Percentiles rank a stretch among this genome's conserved stretches.
Conservation (phyloP, 2,329 filamentous ascomycete genomes). For the Neurospora sp. region DNA sequence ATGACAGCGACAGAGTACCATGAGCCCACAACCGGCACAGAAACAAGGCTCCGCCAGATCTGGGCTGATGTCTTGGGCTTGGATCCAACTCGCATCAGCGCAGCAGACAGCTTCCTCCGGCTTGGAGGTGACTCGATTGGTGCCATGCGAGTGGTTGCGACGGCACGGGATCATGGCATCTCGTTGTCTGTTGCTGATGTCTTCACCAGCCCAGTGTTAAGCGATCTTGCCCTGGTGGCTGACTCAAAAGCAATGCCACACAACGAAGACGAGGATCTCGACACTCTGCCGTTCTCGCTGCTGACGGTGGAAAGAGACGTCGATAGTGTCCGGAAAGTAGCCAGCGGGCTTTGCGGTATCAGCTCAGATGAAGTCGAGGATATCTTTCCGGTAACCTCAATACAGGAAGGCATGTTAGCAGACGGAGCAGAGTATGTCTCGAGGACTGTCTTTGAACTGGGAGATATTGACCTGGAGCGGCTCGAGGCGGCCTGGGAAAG, state of each 20-base stretch:
- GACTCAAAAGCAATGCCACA: too few species aligned
- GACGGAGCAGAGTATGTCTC: not conserved
- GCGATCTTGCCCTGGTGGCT: slow-evolving; percentile 7
- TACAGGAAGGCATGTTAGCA: not conserved
- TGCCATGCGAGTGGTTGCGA: slow-evolving; percentile 41
- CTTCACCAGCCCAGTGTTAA: slow-evolving; percentile 35
- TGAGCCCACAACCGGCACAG: slow-evolving; percentile 20
- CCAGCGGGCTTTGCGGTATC: not conserved
- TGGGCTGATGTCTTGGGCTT: slow-evolving; percentile 24
- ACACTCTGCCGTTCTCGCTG: not conserved
- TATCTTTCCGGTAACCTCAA: not conserved
- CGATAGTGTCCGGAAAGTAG: not conserved
- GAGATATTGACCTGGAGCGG: not conserved
- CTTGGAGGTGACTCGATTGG: slow-evolving; percentile 41
- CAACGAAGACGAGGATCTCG: not conserved
- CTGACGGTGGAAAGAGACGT: not conserved
- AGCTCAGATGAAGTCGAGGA: not conserved
- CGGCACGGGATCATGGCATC: slow-evolving; percentile 29
- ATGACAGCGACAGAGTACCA: not conserved
- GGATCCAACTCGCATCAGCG: slow-evolving; percentile 19
- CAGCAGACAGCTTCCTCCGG: slow-evolving; percentile 36
- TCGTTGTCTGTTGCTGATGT: slow-evolving; percentile 34
- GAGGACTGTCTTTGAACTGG: not conserved
- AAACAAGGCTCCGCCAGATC: slow-evolving; percentile 22
- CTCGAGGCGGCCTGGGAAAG: slow-evolving; percentile 5